A percentile compares a stretch with the other conserved stretches of the same genome.
Conservation (phyloP, 169 alveolate species). For the Cryptosporidium baileyi region DNA sequence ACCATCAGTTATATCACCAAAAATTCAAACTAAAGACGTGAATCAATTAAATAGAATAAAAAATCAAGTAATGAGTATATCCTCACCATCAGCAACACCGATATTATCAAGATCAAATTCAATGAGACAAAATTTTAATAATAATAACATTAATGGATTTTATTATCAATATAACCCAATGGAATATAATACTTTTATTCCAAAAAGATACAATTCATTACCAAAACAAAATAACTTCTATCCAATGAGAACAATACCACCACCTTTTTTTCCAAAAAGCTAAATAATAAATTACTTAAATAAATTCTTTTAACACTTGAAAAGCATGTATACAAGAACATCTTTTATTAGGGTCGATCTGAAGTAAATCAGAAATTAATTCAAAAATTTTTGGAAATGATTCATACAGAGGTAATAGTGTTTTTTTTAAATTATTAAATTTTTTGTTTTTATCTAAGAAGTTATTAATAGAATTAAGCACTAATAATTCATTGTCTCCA, state of each 20-base stretch:
- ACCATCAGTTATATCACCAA: not conserved
- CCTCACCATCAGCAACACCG: not conserved
- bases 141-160: constrained; percentile 1
- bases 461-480: constrained; percentile 13
- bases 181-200: not conserved
- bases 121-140: not conserved
- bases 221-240: constrained; percentile 17
- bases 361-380: constrained; percentile 39
- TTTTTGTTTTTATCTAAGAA: constrained; percentile 6
- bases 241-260: constrained; percentile 41
- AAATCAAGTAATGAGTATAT: no score
- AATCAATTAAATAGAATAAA: not conserved
- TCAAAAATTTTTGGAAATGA: constrained; percentile 34
- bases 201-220: constrained; percentile 24
- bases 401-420: constrained; percentile 21
- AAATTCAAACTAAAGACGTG: not conserved
- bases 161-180: constrained; percentile 16
- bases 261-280: constrained; percentile 63
- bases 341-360: constrained; percentile 58
- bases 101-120: constrained; percentile 50
- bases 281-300: not conserved
- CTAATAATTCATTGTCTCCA: constrained; percentile 65
- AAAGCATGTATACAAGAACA: constrained; percentile 41
- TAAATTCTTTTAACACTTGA: not conserved
- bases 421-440: constrained; percentile 5